A percentile compares a stretch with the other conserved stretches of the same genome.
These are phyloP conservation scores for Comarum palustre DNA, from an alignment of 306 rosid genomes.

Conservation along the genomic window DNA sequence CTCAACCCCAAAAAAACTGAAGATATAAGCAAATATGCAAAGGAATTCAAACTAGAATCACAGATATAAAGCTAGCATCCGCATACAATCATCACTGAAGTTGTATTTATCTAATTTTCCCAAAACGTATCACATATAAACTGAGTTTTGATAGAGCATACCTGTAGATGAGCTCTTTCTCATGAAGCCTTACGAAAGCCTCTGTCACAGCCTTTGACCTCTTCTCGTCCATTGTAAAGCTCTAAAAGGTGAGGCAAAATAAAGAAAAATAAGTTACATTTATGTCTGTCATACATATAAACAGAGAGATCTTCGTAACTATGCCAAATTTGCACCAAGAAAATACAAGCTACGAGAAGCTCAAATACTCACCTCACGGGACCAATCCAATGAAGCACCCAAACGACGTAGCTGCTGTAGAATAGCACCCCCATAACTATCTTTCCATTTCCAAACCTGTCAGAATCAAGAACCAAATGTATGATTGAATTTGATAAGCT, in stretches of 20 bases:
- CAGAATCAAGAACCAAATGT: slow-evolving; percentile 24
- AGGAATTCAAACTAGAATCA: neutral
- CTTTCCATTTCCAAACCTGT: slow-evolving; percentile 97
- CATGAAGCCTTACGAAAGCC: slow-evolving; percentile 82
- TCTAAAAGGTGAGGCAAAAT: slow-evolving; percentile 36
- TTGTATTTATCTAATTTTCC: neutral
- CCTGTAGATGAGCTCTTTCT: slow-evolving; percentile 81
- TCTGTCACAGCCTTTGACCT: slow-evolving; percentile 85
- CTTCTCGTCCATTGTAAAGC: slow-evolving; percentile 94
- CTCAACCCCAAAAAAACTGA: neutral
- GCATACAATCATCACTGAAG: neutral
- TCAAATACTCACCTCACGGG: slow-evolving; percentile 70
- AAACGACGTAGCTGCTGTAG: slow-evolving; percentile 74
- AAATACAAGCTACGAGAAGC: neutral
- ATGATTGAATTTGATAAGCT: slow-evolving; percentile 5
- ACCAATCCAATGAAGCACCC: slow-evolving; percentile 97
- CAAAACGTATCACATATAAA: too few species aligned
- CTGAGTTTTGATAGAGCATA: slow-evolving; percentile 22
- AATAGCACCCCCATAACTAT: slow-evolving; percentile 78
- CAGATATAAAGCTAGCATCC: neutral
- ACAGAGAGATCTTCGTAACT: slow-evolving; percentile 9
- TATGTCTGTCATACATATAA: neutral
- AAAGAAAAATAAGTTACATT: neutral
- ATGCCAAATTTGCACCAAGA: neutral
- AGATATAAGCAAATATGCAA: neutral